phyloP scores from a whole-genome alignment of 2,329 filamentous ascomycete genomes.

The Fusarium succisae region DNA sequence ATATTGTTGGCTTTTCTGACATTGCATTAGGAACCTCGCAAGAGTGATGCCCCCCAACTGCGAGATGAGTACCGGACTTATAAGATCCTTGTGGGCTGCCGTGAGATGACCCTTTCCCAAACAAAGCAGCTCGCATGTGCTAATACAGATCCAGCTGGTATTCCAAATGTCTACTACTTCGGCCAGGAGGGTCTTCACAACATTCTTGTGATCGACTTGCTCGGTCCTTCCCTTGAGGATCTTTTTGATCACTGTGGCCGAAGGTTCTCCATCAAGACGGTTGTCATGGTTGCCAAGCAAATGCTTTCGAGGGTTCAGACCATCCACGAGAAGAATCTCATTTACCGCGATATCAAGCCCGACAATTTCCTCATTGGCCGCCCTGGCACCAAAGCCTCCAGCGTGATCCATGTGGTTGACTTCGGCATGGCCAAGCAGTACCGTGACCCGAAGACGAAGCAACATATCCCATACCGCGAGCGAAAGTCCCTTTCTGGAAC shows the following conservation, averaged over 20 bases:
- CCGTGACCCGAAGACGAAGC: constrained; percentile 97
- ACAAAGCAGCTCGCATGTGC: constrained; percentile 46
- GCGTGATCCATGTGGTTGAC: constrained; percentile 98
- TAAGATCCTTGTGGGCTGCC: constrained; percentile 98
- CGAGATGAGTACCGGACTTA: constrained; percentile 99
- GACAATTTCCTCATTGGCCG: constrained; percentile 99
- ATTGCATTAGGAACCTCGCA: constrained; percentile 84
- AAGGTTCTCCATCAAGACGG: constrained; percentile 95
- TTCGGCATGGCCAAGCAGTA: constrained; percentile 99
- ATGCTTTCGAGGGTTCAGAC: constrained; percentile 94
- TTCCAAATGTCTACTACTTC: constrained; percentile 99
- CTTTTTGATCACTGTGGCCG: constrained; percentile 97
- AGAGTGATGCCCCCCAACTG: constrained; percentile 97
- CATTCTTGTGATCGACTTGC: constrained; percentile 96
- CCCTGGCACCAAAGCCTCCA: constrained; percentile 90
- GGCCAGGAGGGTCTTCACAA: constrained; percentile 98
- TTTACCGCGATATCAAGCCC: constrained; percentile 99
- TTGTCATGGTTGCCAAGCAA: constrained; percentile 99
- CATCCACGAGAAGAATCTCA: constrained; percentile 99
- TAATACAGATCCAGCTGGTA: constrained; percentile 73
- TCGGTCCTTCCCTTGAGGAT: constrained; percentile 94
- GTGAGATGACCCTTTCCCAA: constrained; percentile 65
- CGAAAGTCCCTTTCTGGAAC: constrained; percentile 96
- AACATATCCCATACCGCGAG: constrained; percentile 97
- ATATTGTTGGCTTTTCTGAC: neutral